These are phyloP conservation scores for Hypoxylon sp. DNA, from an alignment of 2,329 filamentous ascomycete genomes.

Conservation along the genomic window DNA sequence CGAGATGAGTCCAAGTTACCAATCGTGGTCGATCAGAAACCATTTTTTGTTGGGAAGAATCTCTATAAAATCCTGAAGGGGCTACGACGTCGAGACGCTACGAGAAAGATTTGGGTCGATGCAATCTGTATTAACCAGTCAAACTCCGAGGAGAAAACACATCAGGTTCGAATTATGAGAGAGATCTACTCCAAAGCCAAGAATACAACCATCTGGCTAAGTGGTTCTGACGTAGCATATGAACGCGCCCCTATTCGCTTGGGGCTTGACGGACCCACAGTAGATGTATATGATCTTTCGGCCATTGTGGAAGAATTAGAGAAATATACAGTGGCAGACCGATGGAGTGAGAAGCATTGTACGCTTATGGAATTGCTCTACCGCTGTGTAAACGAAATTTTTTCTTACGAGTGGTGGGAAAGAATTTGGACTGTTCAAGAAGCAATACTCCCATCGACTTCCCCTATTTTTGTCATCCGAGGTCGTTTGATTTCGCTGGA, in stretches of 20 bases:
- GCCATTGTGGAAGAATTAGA: background rate
- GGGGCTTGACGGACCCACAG: background rate
- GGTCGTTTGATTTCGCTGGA: too few relatives aligned
- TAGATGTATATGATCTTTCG: slow-evolving; percentile 11
- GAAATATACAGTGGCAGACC: background rate
- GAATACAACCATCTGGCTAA: slow-evolving; percentile 10
- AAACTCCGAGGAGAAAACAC: slow-evolving; percentile 8
- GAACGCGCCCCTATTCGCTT: background rate
- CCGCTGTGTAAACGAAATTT: background rate
- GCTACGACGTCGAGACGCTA: slow-evolving; percentile 3
- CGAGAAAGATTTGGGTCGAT: slow-evolving; percentile 15
- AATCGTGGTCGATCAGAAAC: background rate
- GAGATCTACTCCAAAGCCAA: slow-evolving; percentile 12
- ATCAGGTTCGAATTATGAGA: slow-evolving; percentile 16
- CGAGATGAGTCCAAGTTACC: background rate
- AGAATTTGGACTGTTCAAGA: slow-evolving; percentile 24
- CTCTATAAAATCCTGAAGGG: slow-evolving; percentile 8
- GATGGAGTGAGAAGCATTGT: background rate
- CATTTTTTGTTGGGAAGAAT: slow-evolving; percentile 1
- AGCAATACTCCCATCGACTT: slow-evolving; percentile 1
- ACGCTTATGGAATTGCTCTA: slow-evolving; percentile 1
- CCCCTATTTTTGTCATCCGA: slow-evolving; percentile 6
- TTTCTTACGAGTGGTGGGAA: slow-evolving; percentile 12
- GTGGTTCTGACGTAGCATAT: background rate
- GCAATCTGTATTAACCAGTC: slow-evolving; percentile 21